Evolutionary conservation across 106 monocot genomes (phyloP).

Genomic region (Phalaenopsis equestris): DNA sequence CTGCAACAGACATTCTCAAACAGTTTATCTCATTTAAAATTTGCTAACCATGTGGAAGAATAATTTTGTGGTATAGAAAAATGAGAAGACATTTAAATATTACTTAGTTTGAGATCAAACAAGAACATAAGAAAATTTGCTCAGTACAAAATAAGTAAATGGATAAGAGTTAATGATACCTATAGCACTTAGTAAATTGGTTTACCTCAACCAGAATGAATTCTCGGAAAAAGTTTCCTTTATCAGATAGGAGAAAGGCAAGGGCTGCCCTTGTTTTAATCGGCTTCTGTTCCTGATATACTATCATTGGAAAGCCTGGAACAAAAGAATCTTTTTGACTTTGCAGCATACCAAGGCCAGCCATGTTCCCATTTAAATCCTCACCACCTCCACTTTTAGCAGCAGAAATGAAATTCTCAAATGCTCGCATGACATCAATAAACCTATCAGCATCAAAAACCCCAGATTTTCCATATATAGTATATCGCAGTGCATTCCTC

Average conservation of each 20-base stretch:
- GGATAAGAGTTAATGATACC: not conserved
- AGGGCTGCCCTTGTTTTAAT: conserved; percentile 80
- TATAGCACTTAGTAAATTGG: not conserved
- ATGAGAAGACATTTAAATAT: not conserved
- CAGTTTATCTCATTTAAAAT: not conserved
- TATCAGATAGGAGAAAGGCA: conserved; percentile 77
- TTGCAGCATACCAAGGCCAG: conserved; percentile 55
- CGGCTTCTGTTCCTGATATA: conserved; percentile 46
- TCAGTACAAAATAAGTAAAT: not conserved
- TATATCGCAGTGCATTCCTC: conserved; percentile 74
- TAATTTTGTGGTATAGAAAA: not conserved
- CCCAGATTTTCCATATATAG: conserved; percentile 95
- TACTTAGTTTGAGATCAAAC: not conserved
- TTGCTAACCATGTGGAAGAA: not conserved
- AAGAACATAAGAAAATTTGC: not conserved
- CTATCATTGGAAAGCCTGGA: conserved; percentile 36
- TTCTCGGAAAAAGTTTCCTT: conserved; percentile 86
- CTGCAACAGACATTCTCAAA: too few species aligned
- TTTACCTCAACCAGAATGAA: conserved; percentile 95
- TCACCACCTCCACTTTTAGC: conserved; percentile 99
- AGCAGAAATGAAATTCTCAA: conserved; percentile 87
- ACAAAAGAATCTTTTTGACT: conserved; percentile 31
- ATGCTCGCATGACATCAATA: conserved; percentile 99
- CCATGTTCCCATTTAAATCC: conserved; percentile 79
- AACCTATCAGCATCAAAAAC: conserved; percentile 98